Conservation (phyloP, 495 filamentous ascomycete species). For the Neurospora cerealis region DNA sequence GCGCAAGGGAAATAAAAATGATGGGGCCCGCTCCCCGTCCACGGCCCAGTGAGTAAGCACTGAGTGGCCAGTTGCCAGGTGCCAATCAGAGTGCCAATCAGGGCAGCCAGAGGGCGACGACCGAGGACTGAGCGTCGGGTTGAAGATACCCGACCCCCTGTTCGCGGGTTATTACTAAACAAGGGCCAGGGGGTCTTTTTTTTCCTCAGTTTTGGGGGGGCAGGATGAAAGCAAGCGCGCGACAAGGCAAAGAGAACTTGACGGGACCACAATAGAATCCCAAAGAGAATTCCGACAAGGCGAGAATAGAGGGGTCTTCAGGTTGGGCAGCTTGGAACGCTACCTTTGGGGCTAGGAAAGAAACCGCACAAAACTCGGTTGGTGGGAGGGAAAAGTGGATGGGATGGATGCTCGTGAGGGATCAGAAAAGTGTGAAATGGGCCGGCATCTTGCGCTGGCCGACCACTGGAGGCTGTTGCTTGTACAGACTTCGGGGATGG, state of each 20-base stretch:
- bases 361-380: background rate
- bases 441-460: background rate
- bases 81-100: background rate
- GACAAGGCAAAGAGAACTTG: background rate
- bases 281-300: background rate
- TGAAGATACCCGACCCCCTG: background rate
- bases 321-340: background rate
- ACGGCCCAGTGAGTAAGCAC: background rate
- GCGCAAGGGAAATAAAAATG: conserved; percentile 26
- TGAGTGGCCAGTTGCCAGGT: background rate
- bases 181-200: background rate
- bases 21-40: conserved; percentile 12
- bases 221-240: background rate
- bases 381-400: background rate
- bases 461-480: background rate
- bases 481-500: background rate
- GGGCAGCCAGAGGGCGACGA: background rate
- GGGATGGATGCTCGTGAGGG: background rate
- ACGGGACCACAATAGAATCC: background rate
- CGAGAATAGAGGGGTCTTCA: background rate
- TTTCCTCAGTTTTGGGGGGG: background rate
- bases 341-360: background rate
- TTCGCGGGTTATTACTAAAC: background rate
- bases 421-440: background rate
- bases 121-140: background rate